Evolutionary conservation across 257 asterid species (phyloP).

Genomic region (Marsdenia floribunda): DNA sequence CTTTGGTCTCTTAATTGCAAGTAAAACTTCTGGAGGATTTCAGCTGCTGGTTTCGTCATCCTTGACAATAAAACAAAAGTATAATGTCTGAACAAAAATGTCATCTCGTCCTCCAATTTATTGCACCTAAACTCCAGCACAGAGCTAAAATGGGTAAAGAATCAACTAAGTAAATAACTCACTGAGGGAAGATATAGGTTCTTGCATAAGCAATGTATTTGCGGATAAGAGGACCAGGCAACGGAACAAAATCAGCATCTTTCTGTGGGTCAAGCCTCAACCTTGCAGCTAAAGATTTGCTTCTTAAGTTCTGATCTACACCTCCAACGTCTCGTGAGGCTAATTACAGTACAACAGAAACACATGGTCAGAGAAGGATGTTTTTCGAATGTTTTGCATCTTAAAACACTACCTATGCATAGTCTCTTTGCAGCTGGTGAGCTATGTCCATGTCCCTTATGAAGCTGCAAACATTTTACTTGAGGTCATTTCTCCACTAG

Average conservation of each 20-base stretch:
- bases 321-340: slow-evolving; percentile 44
- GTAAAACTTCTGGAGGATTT: slow-evolving; percentile 86
- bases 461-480: slow-evolving; percentile 63
- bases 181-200: slow-evolving; percentile 81
- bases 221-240: slow-evolving; percentile 90
- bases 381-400: slow-evolving; percentile 3
- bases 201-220: slow-evolving; percentile 94
- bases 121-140: not conserved
- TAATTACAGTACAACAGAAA: slow-evolving; percentile 31
- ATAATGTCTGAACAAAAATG: slow-evolving; percentile 14
- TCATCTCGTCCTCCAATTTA: slow-evolving; percentile 6
- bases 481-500: slow-evolving; percentile 11
- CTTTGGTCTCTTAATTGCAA: slow-evolving; percentile 70
- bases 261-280: slow-evolving; percentile 76
- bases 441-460: slow-evolving; percentile 63
- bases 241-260: slow-evolving; percentile 79
- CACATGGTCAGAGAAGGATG: slow-evolving; percentile 21
- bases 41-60: slow-evolving; percentile 95
- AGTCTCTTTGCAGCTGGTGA: slow-evolving; percentile 67
- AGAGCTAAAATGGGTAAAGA: not conserved
- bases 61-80: slow-evolving; percentile 34
- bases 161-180: slow-evolving; percentile 23
- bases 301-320: slow-evolving; percentile 37
- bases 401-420: slow-evolving; percentile 52
- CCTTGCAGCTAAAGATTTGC: slow-evolving; percentile 61